These are phyloP conservation scores for Boletus eberwhitei DNA, from an alignment of 768 basidiomycete species.

Conservation along the genomic window DNA sequence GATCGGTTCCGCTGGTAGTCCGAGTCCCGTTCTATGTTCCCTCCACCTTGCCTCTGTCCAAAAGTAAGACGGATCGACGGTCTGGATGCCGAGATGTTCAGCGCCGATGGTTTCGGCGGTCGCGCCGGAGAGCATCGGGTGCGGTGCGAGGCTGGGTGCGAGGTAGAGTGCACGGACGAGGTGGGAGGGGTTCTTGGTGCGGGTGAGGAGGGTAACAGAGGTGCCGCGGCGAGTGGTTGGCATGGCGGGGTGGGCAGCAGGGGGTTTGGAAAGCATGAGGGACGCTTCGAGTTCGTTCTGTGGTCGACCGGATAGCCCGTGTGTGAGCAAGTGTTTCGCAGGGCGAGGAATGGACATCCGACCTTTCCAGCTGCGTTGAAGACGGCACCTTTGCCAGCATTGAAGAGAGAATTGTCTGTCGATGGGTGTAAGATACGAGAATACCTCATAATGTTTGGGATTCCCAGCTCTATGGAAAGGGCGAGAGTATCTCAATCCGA, in stretches of 20 bases:
- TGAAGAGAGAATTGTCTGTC: constrained; percentile 74
- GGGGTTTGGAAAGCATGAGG: constrained; percentile 77
- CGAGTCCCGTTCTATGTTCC: constrained; percentile 71
- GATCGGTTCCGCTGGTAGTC: constrained; percentile 64
- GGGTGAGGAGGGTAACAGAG: constrained; percentile 63
- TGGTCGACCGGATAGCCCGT: not conserved
- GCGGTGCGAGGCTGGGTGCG: constrained; percentile 55
- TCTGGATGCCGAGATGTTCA: constrained; percentile 45
- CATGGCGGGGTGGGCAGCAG: constrained; percentile 58
- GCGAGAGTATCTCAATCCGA: not conserved
- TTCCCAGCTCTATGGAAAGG: not conserved
- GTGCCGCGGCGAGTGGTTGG: constrained; percentile 58
- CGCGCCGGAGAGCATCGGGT: constrained; percentile 66
- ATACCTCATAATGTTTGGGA: not conserved
- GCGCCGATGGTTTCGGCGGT: constrained; percentile 61
- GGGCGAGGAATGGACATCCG: not conserved
- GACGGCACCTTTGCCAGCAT: constrained; percentile 76
- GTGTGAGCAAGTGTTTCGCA: not conserved
- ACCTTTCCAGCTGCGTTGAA: constrained; percentile 82
- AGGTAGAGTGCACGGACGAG: constrained; percentile 72
- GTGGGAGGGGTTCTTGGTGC: constrained; percentile 67
- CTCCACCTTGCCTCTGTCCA: constrained; percentile 73
- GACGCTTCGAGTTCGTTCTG: constrained; percentile 84
- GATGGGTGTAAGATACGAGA: not conserved
- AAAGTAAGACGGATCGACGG: constrained; percentile 76